Base-by-base conservation (phyloP, 2,329 filamentous ascomycete species). In the Penicillium paneum region DNA sequence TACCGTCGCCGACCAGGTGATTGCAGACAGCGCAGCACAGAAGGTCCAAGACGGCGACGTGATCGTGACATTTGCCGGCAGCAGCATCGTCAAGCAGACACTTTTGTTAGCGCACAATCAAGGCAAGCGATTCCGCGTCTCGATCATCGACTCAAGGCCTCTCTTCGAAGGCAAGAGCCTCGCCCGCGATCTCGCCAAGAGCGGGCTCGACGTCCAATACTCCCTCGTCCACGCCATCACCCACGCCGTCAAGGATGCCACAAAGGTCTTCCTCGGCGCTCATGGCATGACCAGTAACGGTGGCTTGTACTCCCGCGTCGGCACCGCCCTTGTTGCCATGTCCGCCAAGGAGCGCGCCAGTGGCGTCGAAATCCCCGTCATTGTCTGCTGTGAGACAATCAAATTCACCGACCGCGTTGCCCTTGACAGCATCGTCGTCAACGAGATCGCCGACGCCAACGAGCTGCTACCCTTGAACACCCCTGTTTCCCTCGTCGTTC, bases 281-380 rank as follows among this genome's bases (percentile, higher is more conserved):
- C 92, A 97, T 70, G 90, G 91, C 36, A 94, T 99, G 85, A 94
- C 96, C 76, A 92, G 90, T 63, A 97, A 97, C 73, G 94, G 94
- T 8, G 84, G 90, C 32, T 82, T 99, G 64, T 96, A 95, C 73
- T 93, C 89, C 5, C 85, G 91, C 19, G 85, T 91, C 10, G 94
- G 94, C 57, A 96, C 92, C 3, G 90, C 90, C 24, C 84, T 94
- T 55, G 83, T 97, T 10, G 92, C 93, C 17, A 88, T 94, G 78
- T 85, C 88, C 39, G 93, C 92, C 6, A 84, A 87, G 48, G 84
- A 89, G 53, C 74, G 72, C 34, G 68, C 69, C 13, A 73, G 74
- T 34, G 75, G 74, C 5, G 80, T 85, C 19, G 86, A 88, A 54
- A 83, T 92, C 35, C 89, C 90, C 1, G 90, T 97, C 55, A 86